phyloP scores from a whole-genome alignment of 495 filamentous ascomycete species.

The Aspergillus bridgeri region DNA sequence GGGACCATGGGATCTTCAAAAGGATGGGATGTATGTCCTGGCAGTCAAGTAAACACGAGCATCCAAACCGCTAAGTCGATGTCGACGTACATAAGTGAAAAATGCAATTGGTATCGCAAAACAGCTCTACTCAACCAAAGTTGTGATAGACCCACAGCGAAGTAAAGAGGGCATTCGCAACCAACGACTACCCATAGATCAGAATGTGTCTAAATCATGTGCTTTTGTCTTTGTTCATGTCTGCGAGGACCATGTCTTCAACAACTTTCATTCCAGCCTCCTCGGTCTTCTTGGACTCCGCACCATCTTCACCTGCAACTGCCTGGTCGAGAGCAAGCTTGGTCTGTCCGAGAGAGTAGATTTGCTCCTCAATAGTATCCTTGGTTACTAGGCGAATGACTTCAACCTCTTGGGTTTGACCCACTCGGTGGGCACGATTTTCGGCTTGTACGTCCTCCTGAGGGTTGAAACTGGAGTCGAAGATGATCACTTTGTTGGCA shows the following conservation, averaged over 20 bases:
- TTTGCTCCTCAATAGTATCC: conserved; percentile 89
- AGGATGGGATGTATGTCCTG: neutral
- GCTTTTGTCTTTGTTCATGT: conserved; percentile 22
- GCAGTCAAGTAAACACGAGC: neutral
- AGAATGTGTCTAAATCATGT: neutral
- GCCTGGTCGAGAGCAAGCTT: conserved; percentile 90
- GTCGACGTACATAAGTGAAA: neutral
- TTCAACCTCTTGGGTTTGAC: conserved; percentile 85
- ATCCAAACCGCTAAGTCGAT: neutral
- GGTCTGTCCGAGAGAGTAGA: conserved; percentile 80
- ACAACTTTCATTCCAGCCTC: conserved; percentile 59
- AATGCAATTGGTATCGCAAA: neutral
- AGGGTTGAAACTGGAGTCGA: conserved; percentile 92
- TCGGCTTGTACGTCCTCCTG: conserved; percentile 96
- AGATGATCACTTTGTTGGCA: conserved; percentile 97
- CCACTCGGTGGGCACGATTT: conserved; percentile 92
- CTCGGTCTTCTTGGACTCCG: conserved; percentile 48
- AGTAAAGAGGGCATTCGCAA: no score
- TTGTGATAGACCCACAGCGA: neutral
- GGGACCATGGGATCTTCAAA: neutral
- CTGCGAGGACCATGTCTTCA: conserved; percentile 56
- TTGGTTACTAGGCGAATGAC: conserved; percentile 76
- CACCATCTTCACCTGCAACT: conserved; percentile 62
- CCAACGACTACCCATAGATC: no score
- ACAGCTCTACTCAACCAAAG: neutral